Evolutionary conservation across 257 asterid species (phyloP), one percentile per base, ranked within the genome.

Genomic region (Scutellaria barbata): DNA sequence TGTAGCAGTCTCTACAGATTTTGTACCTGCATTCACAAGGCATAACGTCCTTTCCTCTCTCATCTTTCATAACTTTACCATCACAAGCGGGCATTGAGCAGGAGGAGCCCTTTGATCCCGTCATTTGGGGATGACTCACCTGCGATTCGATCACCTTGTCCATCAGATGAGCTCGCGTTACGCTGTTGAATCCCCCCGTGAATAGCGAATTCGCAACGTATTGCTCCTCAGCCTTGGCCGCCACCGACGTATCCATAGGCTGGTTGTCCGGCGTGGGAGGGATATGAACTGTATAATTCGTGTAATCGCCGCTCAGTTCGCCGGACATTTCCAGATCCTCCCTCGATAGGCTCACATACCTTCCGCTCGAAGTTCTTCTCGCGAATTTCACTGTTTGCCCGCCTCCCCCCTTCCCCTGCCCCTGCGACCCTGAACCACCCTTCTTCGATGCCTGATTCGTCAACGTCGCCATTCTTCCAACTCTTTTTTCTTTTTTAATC

Each of bases 11-110:
- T 75, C 96, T 80, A 64, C 96, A 92, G 14, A 92, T 92, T 73
- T 92, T 92, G 80, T 78, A 92, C 90, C 92, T 85, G 94, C 98
- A 92, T 67, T 89, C 95, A 45, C 98, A 92, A 5, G 96, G 98
- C 1, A 77, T 80, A 20, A 92, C 80, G 66, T 89, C 96, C 13
- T 80, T 60, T 20, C 96, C 96, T 30, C 96, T 82, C 83, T 89
- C 98, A 52, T 92, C 96, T 58, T 77, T 92, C 90, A 89, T 92
- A 8, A 86, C 77, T 68, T 92, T 92, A 17, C 96, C 96, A 67
- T 92, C 98, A 64, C 98, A 92, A 22, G 84, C 90, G 0, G 90
- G 88, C 96, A 92, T 89, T 13, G 89, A 71, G 63, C 96, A 92
- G 0, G 88, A 85, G 0, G 96, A 89, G 46, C 98, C 98, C 75